Percentiles rank a stretch among this genome's conserved stretches.
Conservation (phyloP, 2,329 filamentous ascomycete genomes). For the Hymenoscyphus fraxineus region DNA sequence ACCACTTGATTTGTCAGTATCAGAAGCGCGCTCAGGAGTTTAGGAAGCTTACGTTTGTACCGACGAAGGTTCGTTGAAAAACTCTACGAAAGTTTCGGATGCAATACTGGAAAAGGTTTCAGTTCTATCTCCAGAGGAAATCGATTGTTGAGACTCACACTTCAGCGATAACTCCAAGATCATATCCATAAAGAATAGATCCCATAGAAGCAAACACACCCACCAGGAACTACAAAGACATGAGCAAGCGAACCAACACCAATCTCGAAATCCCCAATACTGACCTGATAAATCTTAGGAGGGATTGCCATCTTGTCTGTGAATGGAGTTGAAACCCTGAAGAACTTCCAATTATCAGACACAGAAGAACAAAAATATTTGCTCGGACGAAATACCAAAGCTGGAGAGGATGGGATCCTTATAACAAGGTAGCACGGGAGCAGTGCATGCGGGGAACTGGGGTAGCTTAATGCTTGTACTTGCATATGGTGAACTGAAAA, state of each 20-base stretch:
- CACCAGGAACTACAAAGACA: slow-evolving; percentile 33
- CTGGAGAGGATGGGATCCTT: slow-evolving; percentile 1
- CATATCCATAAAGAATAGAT: slow-evolving; percentile 53
- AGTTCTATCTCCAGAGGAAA: not conserved
- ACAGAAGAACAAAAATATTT: not conserved
- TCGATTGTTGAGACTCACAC: slow-evolving; percentile 10
- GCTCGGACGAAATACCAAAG: not conserved
- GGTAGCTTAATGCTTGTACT: slow-evolving; percentile 3
- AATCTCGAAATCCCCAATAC: not conserved
- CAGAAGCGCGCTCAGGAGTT: not conserved
- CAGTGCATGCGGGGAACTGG: slow-evolving; percentile 3
- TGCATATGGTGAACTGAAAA: not conserved
- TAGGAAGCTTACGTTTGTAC: slow-evolving; percentile 27
- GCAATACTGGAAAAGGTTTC: slow-evolving; percentile 39
- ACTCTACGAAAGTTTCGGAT: slow-evolving; percentile 41
- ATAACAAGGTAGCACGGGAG: not conserved
- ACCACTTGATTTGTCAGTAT: slow-evolving; percentile 43
- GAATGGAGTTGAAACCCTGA: not conserved
- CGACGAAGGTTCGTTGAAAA: slow-evolving; percentile 37
- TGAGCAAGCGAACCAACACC: not conserved
- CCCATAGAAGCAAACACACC: slow-evolving; percentile 51
- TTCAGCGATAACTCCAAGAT: slow-evolving; percentile 48
- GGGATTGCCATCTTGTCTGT: slow-evolving; percentile 29
- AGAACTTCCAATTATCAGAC: not conserved
- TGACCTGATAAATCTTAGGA: slow-evolving; percentile 35